Evolutionary conservation across 2,329 filamentous ascomycete genomes (phyloP), one percentile per base, ranked within the genome.

Genomic region (Aspergillus persii): DNA sequence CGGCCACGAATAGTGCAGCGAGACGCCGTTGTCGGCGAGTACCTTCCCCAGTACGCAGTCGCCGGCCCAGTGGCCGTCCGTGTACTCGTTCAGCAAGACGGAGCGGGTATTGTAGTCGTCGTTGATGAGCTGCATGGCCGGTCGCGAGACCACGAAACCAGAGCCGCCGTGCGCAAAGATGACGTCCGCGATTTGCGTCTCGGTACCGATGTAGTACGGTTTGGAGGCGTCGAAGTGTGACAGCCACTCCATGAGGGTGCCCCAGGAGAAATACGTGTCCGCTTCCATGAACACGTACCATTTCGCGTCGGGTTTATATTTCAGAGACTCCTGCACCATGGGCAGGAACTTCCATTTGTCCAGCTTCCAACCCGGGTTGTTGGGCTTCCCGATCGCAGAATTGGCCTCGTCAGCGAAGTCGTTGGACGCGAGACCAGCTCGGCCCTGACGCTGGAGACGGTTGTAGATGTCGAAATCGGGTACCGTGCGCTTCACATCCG

Each of bases 211-310:
- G 66, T 86, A 86, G 50, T 76, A 71, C 4, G 81, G 79, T 59
- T 81, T 69, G 2, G 68, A 69, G 2, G 79, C 63, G 66, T 86
- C 79, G 61, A 83, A 79, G 26, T 78, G 73, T 18, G 74, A 73
- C 26, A 87, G 75, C 82, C 83, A 86, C 27, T 77, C 71, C 15
- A 85, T 66, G 46, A 86, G 64, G 33, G 83, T 84, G 36, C 77
- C 72, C 76, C 83, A 83, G 8, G 83, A 74, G 46, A 86, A 69
- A 63, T 84, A 86, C 0, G 83, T 86, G 66, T 87, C 84, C 0
- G 82, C 80, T 63, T 86, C 84, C 50, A 85, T 79, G 68, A 87
- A 87, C 57, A 85, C 74, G 61, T 80, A 87, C 84, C 84, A 87
- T 56, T 81, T 82, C 49, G 80, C 79, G 29, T 83, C 71, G 2